Percentiles rank a stretch among this genome's conserved stretches.
Conservation (phyloP, 345 rosid species). For the Murraya koenigii region DNA sequence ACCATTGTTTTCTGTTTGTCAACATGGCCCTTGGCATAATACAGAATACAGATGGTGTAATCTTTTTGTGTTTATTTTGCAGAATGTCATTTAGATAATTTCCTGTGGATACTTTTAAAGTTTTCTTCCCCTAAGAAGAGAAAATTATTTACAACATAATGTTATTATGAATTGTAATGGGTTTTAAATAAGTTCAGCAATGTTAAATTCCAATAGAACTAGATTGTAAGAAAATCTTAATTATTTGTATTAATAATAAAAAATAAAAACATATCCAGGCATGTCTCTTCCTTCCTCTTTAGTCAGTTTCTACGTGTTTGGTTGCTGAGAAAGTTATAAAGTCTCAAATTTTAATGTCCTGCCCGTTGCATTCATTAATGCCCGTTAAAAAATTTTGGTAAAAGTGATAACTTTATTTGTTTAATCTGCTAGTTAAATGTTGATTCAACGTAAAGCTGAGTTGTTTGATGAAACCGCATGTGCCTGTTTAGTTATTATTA, state of each 20-base stretch:
- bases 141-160: no score
- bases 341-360: neutral
- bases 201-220: no score
- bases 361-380: neutral
- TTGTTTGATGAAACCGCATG: conserved; percentile 1
- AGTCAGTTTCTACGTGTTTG: conserved; percentile 13
- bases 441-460: neutral
- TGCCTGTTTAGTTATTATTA: neutral
- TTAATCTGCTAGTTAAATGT: neutral
- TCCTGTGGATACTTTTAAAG: neutral
- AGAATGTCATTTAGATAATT: no score
- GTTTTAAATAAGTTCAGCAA: no score
- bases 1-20: no score
- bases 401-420: neutral
- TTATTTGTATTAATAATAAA: no score
- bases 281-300: conserved; percentile 20
- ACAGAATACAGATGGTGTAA: no score
- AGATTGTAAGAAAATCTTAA: no score
- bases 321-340: conserved; percentile 7
- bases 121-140: no score
- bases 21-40: no score
- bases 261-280: conserved; percentile 20
- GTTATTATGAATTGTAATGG: neutral
- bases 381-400: neutral
- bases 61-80: no score